Evolutionary conservation across 2,329 filamentous ascomycete genomes (phyloP).

Genomic region (Anisogramma anomala): DNA sequence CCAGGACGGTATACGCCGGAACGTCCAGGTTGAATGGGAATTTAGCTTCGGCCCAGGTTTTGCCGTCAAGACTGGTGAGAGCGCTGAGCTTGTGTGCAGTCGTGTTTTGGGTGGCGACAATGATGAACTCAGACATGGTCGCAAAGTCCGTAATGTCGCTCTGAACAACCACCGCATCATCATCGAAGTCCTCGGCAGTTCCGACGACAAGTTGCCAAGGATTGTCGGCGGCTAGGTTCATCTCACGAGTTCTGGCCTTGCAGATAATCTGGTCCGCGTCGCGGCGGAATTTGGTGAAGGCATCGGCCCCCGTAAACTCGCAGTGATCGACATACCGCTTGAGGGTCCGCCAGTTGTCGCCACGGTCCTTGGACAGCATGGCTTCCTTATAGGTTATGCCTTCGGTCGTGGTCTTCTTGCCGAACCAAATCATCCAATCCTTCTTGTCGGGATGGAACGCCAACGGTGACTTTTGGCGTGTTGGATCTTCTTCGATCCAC

Average conservation of each 20-base stretch:
- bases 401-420: conserved; percentile 43
- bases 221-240: conserved; percentile 48
- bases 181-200: conserved; percentile 63
- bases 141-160: conserved; percentile 74
- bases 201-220: conserved; percentile 55
- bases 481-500: neutral
- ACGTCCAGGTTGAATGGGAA: conserved; percentile 82
- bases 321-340: conserved; percentile 68
- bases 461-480: conserved; percentile 46
- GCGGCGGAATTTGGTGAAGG: conserved; percentile 37
- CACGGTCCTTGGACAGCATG: conserved; percentile 67
- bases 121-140: conserved; percentile 92
- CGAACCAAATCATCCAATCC: conserved; percentile 89
- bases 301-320: conserved; percentile 65
- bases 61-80: conserved; percentile 75
- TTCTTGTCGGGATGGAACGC: conserved; percentile 75
- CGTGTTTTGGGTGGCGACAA: conserved; percentile 66
- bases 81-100: conserved; percentile 60
- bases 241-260: conserved; percentile 50
- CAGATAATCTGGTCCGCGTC: conserved; percentile 47
- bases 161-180: conserved; percentile 49
- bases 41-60: conserved; percentile 66
- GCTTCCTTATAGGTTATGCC: conserved; percentile 59
- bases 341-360: conserved; percentile 66
- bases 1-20: conserved; percentile 79